These are phyloP conservation scores for Picea abies DNA, from an alignment of 83 land plant species.

Conservation along the genomic window DNA sequence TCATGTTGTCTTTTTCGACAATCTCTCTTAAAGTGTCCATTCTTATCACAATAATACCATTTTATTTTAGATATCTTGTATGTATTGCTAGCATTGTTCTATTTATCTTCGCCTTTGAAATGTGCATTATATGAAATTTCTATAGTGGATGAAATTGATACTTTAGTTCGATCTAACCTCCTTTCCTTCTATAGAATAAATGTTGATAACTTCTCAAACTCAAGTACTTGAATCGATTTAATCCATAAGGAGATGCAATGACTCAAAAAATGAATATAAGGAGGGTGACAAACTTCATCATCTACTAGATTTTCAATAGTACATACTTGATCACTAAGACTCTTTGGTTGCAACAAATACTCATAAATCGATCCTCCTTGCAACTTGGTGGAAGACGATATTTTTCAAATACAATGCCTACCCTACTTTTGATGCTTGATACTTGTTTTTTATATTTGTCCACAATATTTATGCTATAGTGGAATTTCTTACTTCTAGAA, in stretches of 20 bases:
- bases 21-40: background rate
- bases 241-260: background rate
- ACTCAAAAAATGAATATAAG: background rate
- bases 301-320: background rate
- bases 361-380: background rate
- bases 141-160: background rate
- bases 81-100: background rate
- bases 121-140: background rate
- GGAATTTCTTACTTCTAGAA: background rate
- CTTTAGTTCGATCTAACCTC: background rate
- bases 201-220: background rate
- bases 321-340: background rate
- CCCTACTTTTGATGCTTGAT: background rate
- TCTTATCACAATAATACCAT: background rate
- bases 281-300: background rate
- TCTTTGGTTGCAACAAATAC: background rate
- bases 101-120: background rate
- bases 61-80: background rate
- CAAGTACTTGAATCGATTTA: background rate
- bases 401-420: background rate
- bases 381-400: no score
- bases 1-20: background rate
- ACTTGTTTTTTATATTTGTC: background rate
- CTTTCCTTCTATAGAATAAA: background rate
- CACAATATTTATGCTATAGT: background rate